Conservation (phyloP, 2,329 filamentous ascomycete genomes). For the Fusarium pininemorale region DNA sequence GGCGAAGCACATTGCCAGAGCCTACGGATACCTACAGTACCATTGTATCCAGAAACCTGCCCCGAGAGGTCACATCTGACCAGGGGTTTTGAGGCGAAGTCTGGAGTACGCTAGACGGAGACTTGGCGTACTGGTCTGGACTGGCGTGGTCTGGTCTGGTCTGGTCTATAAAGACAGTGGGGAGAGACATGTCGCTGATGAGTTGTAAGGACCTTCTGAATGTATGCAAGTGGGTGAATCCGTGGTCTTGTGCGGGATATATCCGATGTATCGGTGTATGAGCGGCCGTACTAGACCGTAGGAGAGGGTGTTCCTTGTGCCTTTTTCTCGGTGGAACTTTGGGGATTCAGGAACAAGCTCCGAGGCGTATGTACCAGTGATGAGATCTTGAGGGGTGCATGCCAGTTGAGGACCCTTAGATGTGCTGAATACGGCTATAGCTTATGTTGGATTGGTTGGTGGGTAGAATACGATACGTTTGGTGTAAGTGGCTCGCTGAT, state of each 20-base stretch:
- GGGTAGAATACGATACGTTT: not conserved
- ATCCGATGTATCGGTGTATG: slow-evolving; percentile 12
- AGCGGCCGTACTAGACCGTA: slow-evolving; percentile 11
- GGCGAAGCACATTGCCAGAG: slow-evolving; percentile 19
- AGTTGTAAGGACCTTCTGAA: not conserved
- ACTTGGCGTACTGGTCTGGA: slow-evolving; percentile 5
- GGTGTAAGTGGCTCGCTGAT: not conserved
- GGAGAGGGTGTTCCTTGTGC: slow-evolving; percentile 6
- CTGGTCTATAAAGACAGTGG: not conserved
- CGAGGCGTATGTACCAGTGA: not conserved
- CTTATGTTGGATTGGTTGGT: not conserved
- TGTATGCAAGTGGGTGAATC: slow-evolving; percentile 17
- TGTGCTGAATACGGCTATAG: not conserved
- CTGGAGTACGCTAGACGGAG: slow-evolving; percentile 14
- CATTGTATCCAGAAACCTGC: not conserved
- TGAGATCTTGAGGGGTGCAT: slow-evolving; percentile 5
- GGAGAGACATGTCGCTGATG: not conserved
- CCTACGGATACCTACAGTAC: not conserved
- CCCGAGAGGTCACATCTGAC: slow-evolving; percentile 1
- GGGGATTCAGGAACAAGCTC: slow-evolving; percentile 18
- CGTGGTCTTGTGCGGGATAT: slow-evolving; percentile 17
- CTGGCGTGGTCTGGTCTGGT: not conserved
- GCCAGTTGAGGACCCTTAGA: slow-evolving; percentile 1
- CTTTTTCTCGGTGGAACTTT: slow-evolving; percentile 2
- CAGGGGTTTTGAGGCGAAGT: slow-evolving; percentile 10